These are phyloP conservation scores for Mycena galopus DNA, from an alignment of 768 basidiomycete species.

Conservation along the genomic window DNA sequence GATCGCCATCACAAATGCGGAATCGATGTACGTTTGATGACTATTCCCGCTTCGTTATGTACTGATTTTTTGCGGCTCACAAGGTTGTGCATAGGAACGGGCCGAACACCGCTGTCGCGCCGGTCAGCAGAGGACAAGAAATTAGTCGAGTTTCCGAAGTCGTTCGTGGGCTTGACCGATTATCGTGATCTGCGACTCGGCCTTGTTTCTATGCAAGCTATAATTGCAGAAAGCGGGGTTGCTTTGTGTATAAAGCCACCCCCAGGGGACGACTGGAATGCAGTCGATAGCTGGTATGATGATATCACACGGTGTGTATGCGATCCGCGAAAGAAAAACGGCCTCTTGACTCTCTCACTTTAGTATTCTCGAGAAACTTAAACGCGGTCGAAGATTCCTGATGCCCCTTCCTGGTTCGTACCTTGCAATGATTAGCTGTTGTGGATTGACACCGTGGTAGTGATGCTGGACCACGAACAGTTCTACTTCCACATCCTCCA, in stretches of 20 bases:
- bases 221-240: not conserved
- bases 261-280: too few species aligned
- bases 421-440: slow-evolving; percentile 18
- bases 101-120: slow-evolving; percentile 1
- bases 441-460: not conserved
- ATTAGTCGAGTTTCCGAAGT: not conserved
- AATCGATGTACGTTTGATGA: slow-evolving; percentile 23
- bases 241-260: not conserved
- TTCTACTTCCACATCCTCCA: slow-evolving; percentile 21
- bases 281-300: slow-evolving; percentile 49
- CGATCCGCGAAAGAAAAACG: not conserved
- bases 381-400: slow-evolving; percentile 19
- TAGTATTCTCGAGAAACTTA: slow-evolving; percentile 27
- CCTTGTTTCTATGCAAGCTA: not conserved
- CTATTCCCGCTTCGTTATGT: not conserved
- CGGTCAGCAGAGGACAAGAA: not conserved
- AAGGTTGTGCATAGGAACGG: slow-evolving; percentile 21
- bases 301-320: slow-evolving; percentile 39
- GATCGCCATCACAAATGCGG: slow-evolving; percentile 17
- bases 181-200: slow-evolving; percentile 7
- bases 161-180: not conserved
- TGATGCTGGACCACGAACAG: slow-evolving; percentile 10
- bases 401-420: slow-evolving; percentile 16
- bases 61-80: not conserved
- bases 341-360: not conserved